Evolutionary conservation across 2,329 filamentous ascomycete genomes (phyloP).

Genomic region (Fusarium robinianum): DNA sequence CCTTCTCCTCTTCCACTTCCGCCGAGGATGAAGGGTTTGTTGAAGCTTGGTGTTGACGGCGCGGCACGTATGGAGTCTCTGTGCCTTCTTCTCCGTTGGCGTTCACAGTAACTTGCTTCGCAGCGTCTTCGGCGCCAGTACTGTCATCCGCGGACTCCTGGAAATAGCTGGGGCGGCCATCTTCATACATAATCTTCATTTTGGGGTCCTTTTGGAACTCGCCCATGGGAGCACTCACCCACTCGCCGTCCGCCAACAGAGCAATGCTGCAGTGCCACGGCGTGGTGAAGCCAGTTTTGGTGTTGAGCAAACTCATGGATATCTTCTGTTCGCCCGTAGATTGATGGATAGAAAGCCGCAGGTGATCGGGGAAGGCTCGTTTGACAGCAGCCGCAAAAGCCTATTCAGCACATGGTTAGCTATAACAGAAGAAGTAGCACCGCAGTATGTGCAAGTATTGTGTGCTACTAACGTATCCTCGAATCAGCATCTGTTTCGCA

Average conservation of each 20-base stretch:
- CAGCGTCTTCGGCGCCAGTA: too few relatives aligned
- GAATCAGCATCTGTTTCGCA: conserved; percentile 40
- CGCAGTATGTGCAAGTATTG: background rate
- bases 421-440: too few relatives aligned
- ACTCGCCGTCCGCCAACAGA: conserved; percentile 28
- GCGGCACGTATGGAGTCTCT: too few relatives aligned
- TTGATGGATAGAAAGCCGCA: conserved; percentile 40
- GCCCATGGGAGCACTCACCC: conserved; percentile 35
- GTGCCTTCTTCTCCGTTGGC: too few relatives aligned
- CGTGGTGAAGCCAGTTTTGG: conserved; percentile 39
- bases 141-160: too few relatives aligned
- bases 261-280: conserved; percentile 40
- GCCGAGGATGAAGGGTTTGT: too few relatives aligned
- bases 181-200: conserved; percentile 30
- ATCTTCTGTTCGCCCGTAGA: conserved; percentile 36
- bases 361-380: conserved; percentile 31
- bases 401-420: conserved; percentile 13
- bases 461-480: conserved; percentile 34
- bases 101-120: too few relatives aligned
- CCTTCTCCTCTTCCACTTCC: too few relatives aligned
- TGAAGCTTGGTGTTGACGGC: too few relatives aligned
- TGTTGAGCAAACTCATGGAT: conserved; percentile 38
- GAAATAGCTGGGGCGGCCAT: conserved; percentile 32
- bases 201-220: conserved; percentile 31
- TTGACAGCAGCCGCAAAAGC: conserved; percentile 39